Base-by-base conservation (phyloP, 1,284 basidiomycete species). In the Sporisorium graminicola region DNA sequence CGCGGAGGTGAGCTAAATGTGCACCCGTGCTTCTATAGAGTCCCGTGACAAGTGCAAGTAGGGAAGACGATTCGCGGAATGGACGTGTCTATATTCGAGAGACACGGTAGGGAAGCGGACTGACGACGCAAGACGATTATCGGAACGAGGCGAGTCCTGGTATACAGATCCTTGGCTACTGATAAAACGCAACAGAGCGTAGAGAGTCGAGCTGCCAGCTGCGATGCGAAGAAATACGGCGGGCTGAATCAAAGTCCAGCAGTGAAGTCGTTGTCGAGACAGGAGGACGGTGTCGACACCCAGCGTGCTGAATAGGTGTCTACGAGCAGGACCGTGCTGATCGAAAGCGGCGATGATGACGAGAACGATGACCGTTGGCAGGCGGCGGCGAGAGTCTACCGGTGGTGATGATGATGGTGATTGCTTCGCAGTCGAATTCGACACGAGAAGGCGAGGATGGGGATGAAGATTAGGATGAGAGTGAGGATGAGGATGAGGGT, bases 321-420 rank as follows among this genome's bases (percentile, higher is more conserved):
- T 49, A 49, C 47, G 18, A 31, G 44, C 7, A 8, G 14, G 27
- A 31, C 10, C 40, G 20, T n/a, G n/a, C n/a, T n/a, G n/a, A n/a
- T n/a, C 7, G 52, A 27, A 22, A 33, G 31, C 24, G 44, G 13
- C 35, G 57, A 42, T 55, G 64, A 51, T 50, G 46, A 56, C 22
- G 52, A n/a, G 27, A 49, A n/a, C 20, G 40, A 56, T 29, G 47
- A 18, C n/a, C 5, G 37, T 16, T 20, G 10, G 31, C 16, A 14
- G 33, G 20, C 10, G 31, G 9, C 49, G 29, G 29, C 29, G 3
- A 29, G 26, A 5, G 40, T 51, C 13, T 58, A 59, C 14, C 27
- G 50, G 44, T 35, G 42, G 42, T 40, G 54, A 47, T 24, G 50
- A n/a, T 46, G 51, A 44, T n/a, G 27, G 31, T 40, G 52, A 46